These are phyloP conservation scores for Fagopyrum tataricum DNA, from an alignment of 148 eudicot genomes.

Conservation along the genomic window DNA sequence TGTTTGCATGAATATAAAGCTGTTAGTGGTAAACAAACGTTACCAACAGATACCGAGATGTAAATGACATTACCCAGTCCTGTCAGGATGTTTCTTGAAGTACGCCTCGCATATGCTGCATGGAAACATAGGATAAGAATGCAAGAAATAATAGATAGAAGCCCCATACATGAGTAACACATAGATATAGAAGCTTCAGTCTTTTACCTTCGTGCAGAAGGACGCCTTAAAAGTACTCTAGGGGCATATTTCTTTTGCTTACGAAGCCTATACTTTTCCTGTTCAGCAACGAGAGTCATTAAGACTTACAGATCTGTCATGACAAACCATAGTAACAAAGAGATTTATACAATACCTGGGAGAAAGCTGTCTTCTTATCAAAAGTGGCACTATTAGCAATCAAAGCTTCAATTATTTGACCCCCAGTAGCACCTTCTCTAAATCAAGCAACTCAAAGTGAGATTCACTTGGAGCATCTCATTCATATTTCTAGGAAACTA, in stretches of 20 bases:
- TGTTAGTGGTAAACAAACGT: not conserved
- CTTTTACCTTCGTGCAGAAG: constrained; percentile 74
- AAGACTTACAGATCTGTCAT: not conserved
- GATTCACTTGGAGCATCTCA: not conserved
- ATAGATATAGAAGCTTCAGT: not conserved
- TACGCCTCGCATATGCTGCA: constrained; percentile 84
- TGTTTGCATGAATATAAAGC: not conserved
- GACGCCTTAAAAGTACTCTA: constrained; percentile 78
- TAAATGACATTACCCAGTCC: constrained; percentile 54
- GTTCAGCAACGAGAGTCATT: constrained; percentile 25
- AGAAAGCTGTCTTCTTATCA: constrained; percentile 88
- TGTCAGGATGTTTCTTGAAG: constrained; percentile 77
- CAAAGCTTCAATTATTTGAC: constrained; percentile 85
- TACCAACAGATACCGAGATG: not conserved
- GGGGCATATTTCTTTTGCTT: constrained; percentile 99
- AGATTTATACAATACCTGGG: constrained; percentile 51
- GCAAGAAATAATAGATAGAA: not conserved
- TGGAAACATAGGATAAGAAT: constrained; percentile 12
- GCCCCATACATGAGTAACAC: not conserved
- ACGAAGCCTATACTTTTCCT: constrained; percentile 84
- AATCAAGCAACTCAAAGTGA: constrained; percentile 22
- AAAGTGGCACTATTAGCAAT: constrained; percentile 92
- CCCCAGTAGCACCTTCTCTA: constrained; percentile 81
- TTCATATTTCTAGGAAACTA: not conserved
- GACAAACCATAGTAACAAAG: not conserved